phyloP scores from a whole-genome alignment of 108 stramenopile genomes.

The Nitzschia palea region DNA sequence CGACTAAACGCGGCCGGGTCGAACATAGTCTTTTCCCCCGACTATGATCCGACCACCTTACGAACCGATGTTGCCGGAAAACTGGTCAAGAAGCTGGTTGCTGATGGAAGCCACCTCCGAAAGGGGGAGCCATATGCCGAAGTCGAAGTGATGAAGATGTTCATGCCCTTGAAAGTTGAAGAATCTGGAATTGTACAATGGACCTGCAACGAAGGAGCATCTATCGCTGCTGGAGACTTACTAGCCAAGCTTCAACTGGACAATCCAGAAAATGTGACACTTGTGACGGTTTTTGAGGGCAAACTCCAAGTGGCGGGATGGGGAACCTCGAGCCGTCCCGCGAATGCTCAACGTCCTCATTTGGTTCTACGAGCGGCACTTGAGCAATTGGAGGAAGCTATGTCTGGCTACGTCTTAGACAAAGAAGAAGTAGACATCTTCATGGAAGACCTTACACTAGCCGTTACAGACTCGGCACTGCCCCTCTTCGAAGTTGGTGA shows the following conservation, averaged over 20 bases:
- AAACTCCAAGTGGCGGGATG: conserved; percentile 66
- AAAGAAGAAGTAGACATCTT: conserved; percentile 48
- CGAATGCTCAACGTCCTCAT: conserved; percentile 63
- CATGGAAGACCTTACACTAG: conserved; percentile 63
- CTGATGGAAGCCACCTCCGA: conserved; percentile 88
- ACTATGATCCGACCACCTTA: conserved; percentile 96
- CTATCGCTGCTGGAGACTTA: conserved; percentile 90
- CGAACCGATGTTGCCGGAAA: conserved; percentile 96
- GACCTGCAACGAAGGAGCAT: conserved; percentile 89
- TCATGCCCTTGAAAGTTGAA: conserved; percentile 97
- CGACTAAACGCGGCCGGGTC: conserved; percentile 85
- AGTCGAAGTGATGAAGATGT: conserved; percentile 99
- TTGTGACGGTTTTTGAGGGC: conserved; percentile 74
- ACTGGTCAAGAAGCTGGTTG: conserved; percentile 92
- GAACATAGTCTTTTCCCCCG: conserved; percentile 93
- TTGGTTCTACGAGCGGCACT: conserved; percentile 75
- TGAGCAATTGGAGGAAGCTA: conserved; percentile 67
- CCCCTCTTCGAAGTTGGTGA: conserved; percentile 93
- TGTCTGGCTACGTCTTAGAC: conserved; percentile 83
- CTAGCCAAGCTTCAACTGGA: conserved; percentile 92
- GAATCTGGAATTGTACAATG: conserved; percentile 91
- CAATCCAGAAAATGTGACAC: conserved; percentile 90
- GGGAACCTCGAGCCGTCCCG: conserved; percentile 38
- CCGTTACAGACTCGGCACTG: conserved; percentile 76
- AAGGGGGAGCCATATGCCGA: conserved; percentile 93